Evolutionary conservation across 306 rosid species (phyloP).

Genomic region (Rosa multiflora): DNA sequence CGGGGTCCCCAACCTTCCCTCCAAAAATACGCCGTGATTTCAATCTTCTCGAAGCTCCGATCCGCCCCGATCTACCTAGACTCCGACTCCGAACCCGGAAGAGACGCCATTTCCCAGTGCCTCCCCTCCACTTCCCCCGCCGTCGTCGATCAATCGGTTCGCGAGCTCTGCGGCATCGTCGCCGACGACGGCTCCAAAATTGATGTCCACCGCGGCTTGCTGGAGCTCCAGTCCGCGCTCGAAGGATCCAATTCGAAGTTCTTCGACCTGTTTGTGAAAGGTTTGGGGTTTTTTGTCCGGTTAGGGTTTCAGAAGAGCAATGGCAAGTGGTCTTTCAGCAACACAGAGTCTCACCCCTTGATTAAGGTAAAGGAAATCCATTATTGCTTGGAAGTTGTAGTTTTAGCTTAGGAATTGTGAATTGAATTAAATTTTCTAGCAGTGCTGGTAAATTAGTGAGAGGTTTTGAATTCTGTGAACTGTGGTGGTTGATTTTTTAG

Average conservation of each 20-base stretch:
- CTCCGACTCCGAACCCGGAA: constrained; percentile 74
- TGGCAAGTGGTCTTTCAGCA: constrained; percentile 41
- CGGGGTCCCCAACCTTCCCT: constrained; percentile 84
- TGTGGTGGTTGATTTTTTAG: constrained; percentile 36
- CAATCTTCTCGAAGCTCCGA: constrained; percentile 88
- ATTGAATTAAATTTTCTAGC: neutral
- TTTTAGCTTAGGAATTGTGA: neutral
- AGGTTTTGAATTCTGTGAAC: constrained; percentile 18
- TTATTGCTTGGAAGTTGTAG: neutral
- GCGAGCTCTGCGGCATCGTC: constrained; percentile 81
- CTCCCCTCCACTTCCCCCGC: constrained; percentile 57
- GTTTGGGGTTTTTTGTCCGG: constrained; percentile 64
- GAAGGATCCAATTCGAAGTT: constrained; percentile 58
- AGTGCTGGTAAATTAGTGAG: neutral
- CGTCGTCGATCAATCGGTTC: constrained; percentile 81
- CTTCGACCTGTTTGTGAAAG: constrained; percentile 68
- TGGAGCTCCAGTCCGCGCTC: constrained; percentile 80
- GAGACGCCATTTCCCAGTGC: constrained; percentile 68
- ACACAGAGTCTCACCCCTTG: constrained; percentile 60
- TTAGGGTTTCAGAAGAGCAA: constrained; percentile 51
- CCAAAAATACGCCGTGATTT: constrained; percentile 70
- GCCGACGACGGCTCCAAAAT: constrained; percentile 31
- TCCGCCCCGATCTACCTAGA: constrained; percentile 59
- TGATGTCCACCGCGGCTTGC: constrained; percentile 41
- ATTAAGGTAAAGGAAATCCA: constrained; percentile 46